Percentiles rank a stretch among this genome's conserved stretches.
phyloP scores from a whole-genome alignment of 768 basidiomycete genomes.

The Pisolithus microcarpus region DNA sequence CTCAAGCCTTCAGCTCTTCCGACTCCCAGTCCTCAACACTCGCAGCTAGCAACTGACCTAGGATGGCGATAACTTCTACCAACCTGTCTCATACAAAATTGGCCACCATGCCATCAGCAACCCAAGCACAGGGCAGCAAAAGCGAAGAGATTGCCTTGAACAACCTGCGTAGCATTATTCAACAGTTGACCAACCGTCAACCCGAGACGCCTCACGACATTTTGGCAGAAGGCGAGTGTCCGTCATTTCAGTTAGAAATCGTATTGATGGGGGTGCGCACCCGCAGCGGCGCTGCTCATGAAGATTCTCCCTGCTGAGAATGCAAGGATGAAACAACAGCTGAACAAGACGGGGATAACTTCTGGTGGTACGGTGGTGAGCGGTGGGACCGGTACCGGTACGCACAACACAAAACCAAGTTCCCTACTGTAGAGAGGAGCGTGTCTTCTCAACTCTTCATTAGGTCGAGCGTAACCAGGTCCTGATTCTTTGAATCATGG shows the following conservation, averaged over 20 bases:
- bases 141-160: background rate
- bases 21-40: too few species aligned
- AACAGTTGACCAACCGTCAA: background rate
- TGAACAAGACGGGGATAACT: background rate
- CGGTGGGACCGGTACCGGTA: background rate
- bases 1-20: too few species aligned
- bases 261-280: background rate
- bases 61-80: too few species aligned
- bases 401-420: background rate
- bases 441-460: too few species aligned
- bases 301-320: background rate
- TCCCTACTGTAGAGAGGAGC: background rate
- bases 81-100: background rate
- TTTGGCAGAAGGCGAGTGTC: background rate
- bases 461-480: too few species aligned
- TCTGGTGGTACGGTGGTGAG: background rate
- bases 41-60: too few species aligned
- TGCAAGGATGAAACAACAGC: background rate
- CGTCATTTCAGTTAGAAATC: background rate
- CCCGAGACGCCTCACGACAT: background rate
- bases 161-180: background rate
- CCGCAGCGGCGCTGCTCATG: background rate
- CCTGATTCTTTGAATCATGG: too few species aligned
- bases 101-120: background rate
- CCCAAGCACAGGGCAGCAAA: constrained; percentile 20